Conservation (phyloP, 306 rosid genomes). For the Citrullus amarus region DNA sequence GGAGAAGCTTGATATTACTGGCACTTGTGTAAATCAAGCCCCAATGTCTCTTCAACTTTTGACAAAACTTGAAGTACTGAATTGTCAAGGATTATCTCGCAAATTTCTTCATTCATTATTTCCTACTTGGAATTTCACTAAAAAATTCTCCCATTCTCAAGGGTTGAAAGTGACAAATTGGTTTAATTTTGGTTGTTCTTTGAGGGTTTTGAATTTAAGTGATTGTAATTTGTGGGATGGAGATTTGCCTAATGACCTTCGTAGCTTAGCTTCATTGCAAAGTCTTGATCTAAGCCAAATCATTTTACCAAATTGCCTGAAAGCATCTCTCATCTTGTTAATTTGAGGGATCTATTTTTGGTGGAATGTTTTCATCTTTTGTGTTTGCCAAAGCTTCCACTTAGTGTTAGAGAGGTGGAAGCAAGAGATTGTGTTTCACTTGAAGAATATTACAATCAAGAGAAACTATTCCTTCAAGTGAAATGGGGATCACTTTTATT, state of each 20-base stretch:
- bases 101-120: background rate
- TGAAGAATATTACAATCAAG: slow-evolving; percentile 1
- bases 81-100: background rate
- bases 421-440: slow-evolving; percentile 10
- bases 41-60: slow-evolving; percentile 8
- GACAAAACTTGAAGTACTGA: background rate
- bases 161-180: slow-evolving; percentile 1
- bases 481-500: background rate
- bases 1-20: slow-evolving; percentile 4
- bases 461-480: background rate
- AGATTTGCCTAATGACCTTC: background rate
- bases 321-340: slow-evolving; percentile 10
- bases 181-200: background rate
- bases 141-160: background rate
- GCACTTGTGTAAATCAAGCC: background rate
- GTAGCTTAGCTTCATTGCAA: background rate
- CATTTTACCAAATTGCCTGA: slow-evolving; percentile 1
- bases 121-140: background rate
- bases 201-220: background rate
- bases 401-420: background rate
- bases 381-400: slow-evolving; percentile 2
- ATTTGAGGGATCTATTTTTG: slow-evolving; percentile 5
- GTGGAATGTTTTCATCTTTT: slow-evolving; percentile 3
- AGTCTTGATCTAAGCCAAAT: slow-evolving; percentile 3
- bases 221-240: slow-evolving; percentile 1